A percentile compares a stretch with the other conserved stretches of the same genome.
phyloP scores from a whole-genome alignment of 169 alveolate species.

The Eimeria brunetti region DNA sequence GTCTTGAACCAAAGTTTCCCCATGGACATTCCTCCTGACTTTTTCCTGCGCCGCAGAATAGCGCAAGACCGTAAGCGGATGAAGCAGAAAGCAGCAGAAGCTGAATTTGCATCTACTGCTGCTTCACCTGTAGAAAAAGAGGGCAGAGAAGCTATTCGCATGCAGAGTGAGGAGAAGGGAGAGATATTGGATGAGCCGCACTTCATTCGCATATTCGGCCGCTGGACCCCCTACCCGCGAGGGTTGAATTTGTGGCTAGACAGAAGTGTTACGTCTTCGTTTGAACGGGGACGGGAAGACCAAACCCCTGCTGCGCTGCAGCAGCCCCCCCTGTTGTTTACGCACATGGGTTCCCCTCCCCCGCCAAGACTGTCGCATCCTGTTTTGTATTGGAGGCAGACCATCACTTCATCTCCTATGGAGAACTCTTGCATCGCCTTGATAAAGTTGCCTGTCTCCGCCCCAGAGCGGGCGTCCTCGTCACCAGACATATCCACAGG shows the following conservation, averaged over 20 bases:
- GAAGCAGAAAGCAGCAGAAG: not conserved
- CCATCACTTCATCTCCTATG: constrained; percentile 14
- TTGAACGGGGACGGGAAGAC: not conserved
- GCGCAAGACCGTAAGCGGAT: not conserved
- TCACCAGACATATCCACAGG: not conserved
- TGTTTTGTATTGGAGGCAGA: constrained; percentile 43
- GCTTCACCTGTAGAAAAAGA: not conserved
- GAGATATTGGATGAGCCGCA: constrained; percentile 14
- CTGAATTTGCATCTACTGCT: not conserved
- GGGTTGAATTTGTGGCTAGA: constrained; percentile 24
- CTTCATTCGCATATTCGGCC: constrained; percentile 56
- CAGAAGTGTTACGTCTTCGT: not conserved
- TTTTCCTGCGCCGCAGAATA: constrained; percentile 32
- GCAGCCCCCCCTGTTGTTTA: not conserved
- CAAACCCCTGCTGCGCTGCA: not conserved
- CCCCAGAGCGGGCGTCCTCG: not conserved
- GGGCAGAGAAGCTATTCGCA: not conserved
- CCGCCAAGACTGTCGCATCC: not conserved
- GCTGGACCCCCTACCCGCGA: not conserved
- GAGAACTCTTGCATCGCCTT: constrained; percentile 23
- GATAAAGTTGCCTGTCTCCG: constrained; percentile 23
- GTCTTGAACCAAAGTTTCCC: constrained; percentile 37
- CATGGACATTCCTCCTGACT: constrained; percentile 21
- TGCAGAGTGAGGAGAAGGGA: not conserved
- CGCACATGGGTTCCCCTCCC: not conserved